A percentile compares a stretch with the other conserved stretches of the same genome.
These are phyloP conservation scores for Puccinia polysora DNA, from an alignment of 1,284 basidiomycete species.

Conservation along the genomic window DNA sequence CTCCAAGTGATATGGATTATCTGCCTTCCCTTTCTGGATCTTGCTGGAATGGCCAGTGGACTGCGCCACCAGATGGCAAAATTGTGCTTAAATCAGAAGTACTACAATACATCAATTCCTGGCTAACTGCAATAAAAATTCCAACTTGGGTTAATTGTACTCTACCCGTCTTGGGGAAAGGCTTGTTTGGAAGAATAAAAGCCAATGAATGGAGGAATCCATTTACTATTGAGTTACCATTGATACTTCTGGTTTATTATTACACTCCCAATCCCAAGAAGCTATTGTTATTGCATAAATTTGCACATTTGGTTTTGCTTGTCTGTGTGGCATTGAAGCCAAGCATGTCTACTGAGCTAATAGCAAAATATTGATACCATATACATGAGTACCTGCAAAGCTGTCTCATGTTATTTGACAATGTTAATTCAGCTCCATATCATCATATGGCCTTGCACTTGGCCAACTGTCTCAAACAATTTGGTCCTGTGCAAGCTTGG, in stretches of 20 bases:
- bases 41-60: conserved; percentile 8
- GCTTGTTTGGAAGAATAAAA: conserved; percentile 38
- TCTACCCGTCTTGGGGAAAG: conserved; percentile 26
- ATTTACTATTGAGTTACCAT: conserved; percentile 25
- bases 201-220: conserved; percentile 45
- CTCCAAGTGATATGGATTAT: no score
- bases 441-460: conserved; percentile 37
- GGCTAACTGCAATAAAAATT: conserved; percentile 10
- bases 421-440: conserved; percentile 16
- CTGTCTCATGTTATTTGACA: conserved; percentile 15
- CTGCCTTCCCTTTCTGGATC: not conserved
- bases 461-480: conserved; percentile 8
- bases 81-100: not conserved
- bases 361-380: not conserved
- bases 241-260: conserved; percentile 14
- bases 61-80: not conserved
- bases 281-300: conserved; percentile 23
- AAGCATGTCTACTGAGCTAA: not conserved
- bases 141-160: conserved; percentile 27
- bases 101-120: not conserved
- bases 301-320: conserved; percentile 26
- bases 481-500: conserved; percentile 27
- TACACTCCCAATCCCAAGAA: not conserved
- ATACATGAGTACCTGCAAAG: conserved; percentile 16
- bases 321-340: conserved; percentile 30